Base-by-base conservation (phyloP, 176 grass and related monocot genomes). In the Carex scoparia region DNA sequence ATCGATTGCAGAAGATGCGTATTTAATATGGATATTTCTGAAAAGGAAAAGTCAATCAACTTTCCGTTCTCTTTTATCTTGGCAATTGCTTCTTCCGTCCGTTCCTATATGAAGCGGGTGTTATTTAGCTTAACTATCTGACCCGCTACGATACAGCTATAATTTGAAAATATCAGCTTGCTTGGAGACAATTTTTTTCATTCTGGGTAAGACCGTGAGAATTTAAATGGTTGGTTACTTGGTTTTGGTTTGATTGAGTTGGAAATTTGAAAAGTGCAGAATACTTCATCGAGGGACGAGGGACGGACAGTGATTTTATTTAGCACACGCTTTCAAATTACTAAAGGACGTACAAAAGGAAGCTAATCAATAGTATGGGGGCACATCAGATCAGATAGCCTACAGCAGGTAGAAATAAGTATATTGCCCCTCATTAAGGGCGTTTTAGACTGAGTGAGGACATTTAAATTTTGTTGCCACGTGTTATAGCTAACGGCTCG, bases 211-310 rank as follows among this genome's bases (percentile, higher is more conserved):
- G 80, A 82, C 80, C 37, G 7, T 7, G 4, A 42, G 56, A 23
- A 23, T 23, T 23, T 23, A 23, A 23, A 23, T 23, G 23, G 23
- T 23, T 23, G 23, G n/a, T n/a, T n/a, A n/a, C n/a, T n/a, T n/a
- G n/a, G 23, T 23, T 23, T 23, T 23, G 60, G 61, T 63, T 65
- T 30, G 40, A 66, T 13, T 82, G 40, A 66, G 18, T 82, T 82
- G 10, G 37, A 82, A 82, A 82, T 67, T 82, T 82, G 37, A 82
- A 82, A 82, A 64, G 80, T 67, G 60, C n/a, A 30, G 18, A 63
- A 81, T 63, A 62, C 32, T 81, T 63, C 37, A 63, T 5, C 19
- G 59, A 40, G 33, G 63, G 32, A 59, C 19, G 59, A 40, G 33
- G 63, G 32, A 59, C 13, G 15, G 79, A 81, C 31, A 35, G 33